A percentile compares a stretch with the other conserved stretches of the same genome.
Evolutionary conservation across 441 rosid species (phyloP).

Genomic region (Macaranga tanarius): DNA sequence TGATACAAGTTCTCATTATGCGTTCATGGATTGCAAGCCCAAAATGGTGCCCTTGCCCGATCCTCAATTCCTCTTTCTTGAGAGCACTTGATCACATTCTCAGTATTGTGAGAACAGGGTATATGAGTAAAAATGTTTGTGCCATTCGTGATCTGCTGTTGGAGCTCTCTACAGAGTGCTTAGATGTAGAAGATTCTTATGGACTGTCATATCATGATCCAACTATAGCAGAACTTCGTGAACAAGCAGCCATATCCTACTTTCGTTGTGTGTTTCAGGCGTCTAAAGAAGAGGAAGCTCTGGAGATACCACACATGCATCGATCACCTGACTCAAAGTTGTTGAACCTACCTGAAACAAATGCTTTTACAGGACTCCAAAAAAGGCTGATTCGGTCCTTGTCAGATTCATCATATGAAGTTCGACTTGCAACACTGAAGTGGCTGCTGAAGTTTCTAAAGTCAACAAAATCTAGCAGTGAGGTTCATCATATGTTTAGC

Average conservation of each 20-base stretch:
- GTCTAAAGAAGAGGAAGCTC: conserved; percentile 43
- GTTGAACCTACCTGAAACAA: conserved; percentile 34
- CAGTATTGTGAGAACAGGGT: conserved; percentile 56
- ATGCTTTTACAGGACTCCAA: conserved; percentile 39
- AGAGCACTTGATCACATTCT: conserved; percentile 81
- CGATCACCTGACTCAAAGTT: conserved; percentile 25
- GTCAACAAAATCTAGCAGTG: conserved; percentile 39
- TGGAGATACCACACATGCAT: conserved; percentile 37
- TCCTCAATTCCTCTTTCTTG: conserved; percentile 70
- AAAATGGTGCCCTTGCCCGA: conserved; percentile 69
- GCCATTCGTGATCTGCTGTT: conserved; percentile 54
- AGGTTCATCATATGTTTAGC: conserved; percentile 29
- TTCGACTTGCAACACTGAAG: conserved; percentile 81
- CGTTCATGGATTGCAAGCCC: conserved; percentile 83
- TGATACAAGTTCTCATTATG: conserved; percentile 50
- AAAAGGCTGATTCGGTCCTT: conserved; percentile 60
- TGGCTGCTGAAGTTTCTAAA: conserved; percentile 77
- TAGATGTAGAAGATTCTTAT: conserved; percentile 59
- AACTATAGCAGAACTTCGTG: conserved; percentile 72
- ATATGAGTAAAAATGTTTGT: conserved; percentile 35
- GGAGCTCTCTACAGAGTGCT: conserved; percentile 63
- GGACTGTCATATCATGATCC: conserved; percentile 74
- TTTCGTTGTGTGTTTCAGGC: conserved; percentile 72
- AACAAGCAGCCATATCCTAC: conserved; percentile 77
- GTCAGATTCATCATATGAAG: conserved; percentile 84